Percentiles rank a stretch among this genome's conserved stretches.
Evolutionary conservation across 805 yeast species (phyloP).

Genomic region (Candida schatavii): DNA sequence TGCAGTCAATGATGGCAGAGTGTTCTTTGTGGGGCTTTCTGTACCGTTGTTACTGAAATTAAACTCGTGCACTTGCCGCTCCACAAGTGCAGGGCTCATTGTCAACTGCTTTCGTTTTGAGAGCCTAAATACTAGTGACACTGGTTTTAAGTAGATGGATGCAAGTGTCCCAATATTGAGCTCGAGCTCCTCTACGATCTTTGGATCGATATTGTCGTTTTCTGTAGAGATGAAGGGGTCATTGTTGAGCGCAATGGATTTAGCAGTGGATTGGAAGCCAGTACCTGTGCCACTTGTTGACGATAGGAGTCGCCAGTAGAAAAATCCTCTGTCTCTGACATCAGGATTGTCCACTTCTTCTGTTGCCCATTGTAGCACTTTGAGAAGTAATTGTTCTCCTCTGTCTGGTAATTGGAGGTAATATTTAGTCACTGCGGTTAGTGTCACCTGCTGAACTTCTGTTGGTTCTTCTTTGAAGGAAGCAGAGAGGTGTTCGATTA

Average conservation of each 20-base stretch:
- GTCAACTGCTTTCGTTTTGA: conserved; percentile 52
- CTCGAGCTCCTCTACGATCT: conserved; percentile 75
- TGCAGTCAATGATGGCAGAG: not conserved
- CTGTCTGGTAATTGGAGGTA: conserved; percentile 55
- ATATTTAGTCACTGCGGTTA: conserved; percentile 72
- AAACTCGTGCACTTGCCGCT: conserved; percentile 8
- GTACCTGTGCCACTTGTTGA: conserved; percentile 34
- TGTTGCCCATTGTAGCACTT: conserved; percentile 62
- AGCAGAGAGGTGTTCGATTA: conserved; percentile 40
- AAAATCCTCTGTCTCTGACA: conserved; percentile 76
- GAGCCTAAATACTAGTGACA: conserved; percentile 71
- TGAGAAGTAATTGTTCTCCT: conserved; percentile 57
- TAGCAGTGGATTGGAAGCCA: conserved; percentile 36
- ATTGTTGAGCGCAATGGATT: conserved; percentile 53
- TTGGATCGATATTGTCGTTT: conserved; percentile 66
- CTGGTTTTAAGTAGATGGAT: conserved; percentile 80
- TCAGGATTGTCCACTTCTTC: conserved; percentile 82
- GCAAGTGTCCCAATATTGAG: conserved; percentile 79
- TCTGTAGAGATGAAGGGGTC: conserved; percentile 65
- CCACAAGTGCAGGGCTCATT: conserved; percentile 43
- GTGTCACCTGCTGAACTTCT: conserved; percentile 69
- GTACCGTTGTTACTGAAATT: conserved; percentile 25
- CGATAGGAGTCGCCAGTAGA: conserved; percentile 81
- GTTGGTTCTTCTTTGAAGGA: conserved; percentile 60
- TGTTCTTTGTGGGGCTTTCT: not conserved